These are phyloP conservation scores for Colletotrichum tamarilloi DNA, from an alignment of 2,329 filamentous ascomycete genomes.

Conservation along the genomic window DNA sequence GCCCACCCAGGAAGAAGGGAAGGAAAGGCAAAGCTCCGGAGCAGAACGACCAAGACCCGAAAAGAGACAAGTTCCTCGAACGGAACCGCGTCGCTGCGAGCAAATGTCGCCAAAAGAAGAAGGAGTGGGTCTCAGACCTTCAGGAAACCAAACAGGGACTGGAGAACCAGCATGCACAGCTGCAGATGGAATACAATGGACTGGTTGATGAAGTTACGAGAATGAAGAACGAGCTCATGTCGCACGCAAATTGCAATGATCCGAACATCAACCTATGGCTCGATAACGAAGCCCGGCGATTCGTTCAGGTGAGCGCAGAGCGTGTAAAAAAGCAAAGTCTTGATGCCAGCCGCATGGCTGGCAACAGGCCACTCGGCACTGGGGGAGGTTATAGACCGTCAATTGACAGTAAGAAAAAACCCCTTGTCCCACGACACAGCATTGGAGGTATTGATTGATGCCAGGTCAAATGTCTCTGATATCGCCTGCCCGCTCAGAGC, in stretches of 20 bases:
- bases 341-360: constrained; percentile 12
- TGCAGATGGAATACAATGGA: constrained; percentile 55
- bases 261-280: constrained; percentile 65
- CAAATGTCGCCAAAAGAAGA: constrained; percentile 78
- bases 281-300: constrained; percentile 61
- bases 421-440: neutral
- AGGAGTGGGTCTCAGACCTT: constrained; percentile 62
- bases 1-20: constrained; percentile 41
- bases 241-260: constrained; percentile 63
- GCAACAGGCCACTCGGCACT: constrained; percentile 18
- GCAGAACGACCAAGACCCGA: constrained; percentile 48
- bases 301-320: constrained; percentile 52
- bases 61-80: constrained; percentile 70
- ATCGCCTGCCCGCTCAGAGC: constrained; percentile 31
- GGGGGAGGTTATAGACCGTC: constrained; percentile 15
- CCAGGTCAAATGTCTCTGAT: constrained; percentile 24
- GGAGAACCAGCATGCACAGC: constrained; percentile 54
- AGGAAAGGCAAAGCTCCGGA: constrained; percentile 39
- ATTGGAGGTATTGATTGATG: neutral
- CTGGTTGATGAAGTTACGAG: constrained; percentile 57
- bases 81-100: constrained; percentile 79
- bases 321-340: constrained; percentile 34
- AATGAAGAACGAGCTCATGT: constrained; percentile 64
- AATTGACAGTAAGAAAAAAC: constrained; percentile 30
- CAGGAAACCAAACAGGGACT: constrained; percentile 57